phyloP scores from a whole-genome alignment of 768 basidiomycete species.

The Artomyces pyxidatus region DNA sequence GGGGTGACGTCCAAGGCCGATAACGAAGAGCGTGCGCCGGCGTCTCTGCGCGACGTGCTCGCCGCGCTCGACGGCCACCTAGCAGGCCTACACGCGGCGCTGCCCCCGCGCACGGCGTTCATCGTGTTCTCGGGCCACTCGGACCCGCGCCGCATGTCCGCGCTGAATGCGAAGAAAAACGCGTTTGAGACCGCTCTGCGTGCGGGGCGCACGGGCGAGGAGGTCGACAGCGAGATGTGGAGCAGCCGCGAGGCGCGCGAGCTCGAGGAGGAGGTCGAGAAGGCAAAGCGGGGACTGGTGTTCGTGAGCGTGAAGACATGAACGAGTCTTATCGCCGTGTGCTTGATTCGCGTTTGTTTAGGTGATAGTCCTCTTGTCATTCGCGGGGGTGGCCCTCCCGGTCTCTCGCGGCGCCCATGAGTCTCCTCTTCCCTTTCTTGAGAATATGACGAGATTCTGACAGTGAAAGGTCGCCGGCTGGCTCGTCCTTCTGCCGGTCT shows the following conservation, averaged over 20 bases:
- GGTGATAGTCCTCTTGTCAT: no score
- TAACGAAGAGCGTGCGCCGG: constrained; percentile 16
- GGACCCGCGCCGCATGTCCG: constrained; percentile 76
- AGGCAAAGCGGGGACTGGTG: constrained; percentile 73
- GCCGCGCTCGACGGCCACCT: constrained; percentile 54
- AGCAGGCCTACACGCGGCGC: constrained; percentile 47
- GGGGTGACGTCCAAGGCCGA: constrained; percentile 54
- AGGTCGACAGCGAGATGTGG: constrained; percentile 59
- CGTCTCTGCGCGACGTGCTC: constrained; percentile 27
- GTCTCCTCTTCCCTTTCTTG: no score
- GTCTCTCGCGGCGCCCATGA: no score
- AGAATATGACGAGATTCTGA: no score
- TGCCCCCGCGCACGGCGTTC: constrained; percentile 76
- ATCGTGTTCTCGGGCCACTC: constrained; percentile 85
- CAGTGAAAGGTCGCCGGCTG: no score
- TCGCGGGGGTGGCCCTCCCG: no score
- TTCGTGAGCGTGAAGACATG: constrained; percentile 58
- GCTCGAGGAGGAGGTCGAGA: constrained; percentile 72
- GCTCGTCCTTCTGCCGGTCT: no score
- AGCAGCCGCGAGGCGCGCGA: constrained; percentile 65
- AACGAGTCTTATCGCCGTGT: no score
- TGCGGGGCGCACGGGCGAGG: constrained; percentile 47
- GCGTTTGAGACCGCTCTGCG: constrained; percentile 64
- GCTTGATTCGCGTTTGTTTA: no score
- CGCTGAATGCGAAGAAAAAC: constrained; percentile 58